Evolutionary conservation across 2,329 filamentous ascomycete genomes (phyloP), one percentile per base, ranked within the genome.

Genomic region (Claviceps spartinae): DNA sequence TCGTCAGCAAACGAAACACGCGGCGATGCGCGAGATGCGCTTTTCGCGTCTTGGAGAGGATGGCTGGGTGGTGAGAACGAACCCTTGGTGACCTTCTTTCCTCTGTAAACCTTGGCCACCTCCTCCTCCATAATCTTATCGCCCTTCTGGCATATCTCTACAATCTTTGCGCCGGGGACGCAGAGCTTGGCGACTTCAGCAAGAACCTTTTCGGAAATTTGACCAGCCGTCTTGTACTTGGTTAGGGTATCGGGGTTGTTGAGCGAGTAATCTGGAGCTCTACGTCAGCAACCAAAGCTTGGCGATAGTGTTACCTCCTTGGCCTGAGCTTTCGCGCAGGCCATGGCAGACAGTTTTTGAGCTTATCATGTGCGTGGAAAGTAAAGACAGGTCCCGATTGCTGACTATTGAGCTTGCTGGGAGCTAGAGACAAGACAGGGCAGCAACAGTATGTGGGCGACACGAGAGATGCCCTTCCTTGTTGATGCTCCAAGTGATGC

Each of bases 211-310:
- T 96, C 88, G 49, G 91, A 93, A 72, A 98, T 97, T 68, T 86
- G 79, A 57, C 87, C 91, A 53, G 93, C 93, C 59, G 86, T 90
- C 83, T 95, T 97, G 81, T 97, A 97, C 79, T 97, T 98, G 73
- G 93, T 97, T 63, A 98, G 80, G 63, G 89, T 96, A 69, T 94
- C 87, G 56, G 87, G 88, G 77, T 94, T 93, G 71, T 83, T 87
- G 70, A 96, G 82, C 61, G 86, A 80, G 75, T 94, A 90, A 69
- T 95, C 88, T 95, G 61, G 5, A 47, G 36, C 41, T 18, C 13
- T 41, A 18, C 38, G 50, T 52, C 14, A 52, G 50, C 44, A 38
- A 30, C 34, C 34, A 42, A n/a, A 13, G 20, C n/a, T 47, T 40
- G 18, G 45, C 38, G 22, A 48, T 51, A 44, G 49, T 51, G 52